A percentile compares a stretch with the other conserved stretches of the same genome.
Conservation (phyloP, 2,329 filamentous ascomycete genomes). For the Canariomyces notabilis region DNA sequence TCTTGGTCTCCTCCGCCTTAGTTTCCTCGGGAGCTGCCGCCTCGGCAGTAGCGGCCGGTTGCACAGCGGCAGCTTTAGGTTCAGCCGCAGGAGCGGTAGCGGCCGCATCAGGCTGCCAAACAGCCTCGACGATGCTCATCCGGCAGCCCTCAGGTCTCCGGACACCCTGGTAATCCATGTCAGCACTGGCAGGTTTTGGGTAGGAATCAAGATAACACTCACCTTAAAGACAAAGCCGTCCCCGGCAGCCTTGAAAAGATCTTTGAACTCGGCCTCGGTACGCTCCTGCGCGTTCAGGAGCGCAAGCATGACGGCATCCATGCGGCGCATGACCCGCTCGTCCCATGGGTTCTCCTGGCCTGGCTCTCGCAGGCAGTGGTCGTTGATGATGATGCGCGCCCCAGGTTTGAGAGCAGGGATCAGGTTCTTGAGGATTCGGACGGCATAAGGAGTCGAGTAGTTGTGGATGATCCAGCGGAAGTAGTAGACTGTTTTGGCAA, state of each 20-base stretch:
- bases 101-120: constrained; percentile 27
- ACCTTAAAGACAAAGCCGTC: constrained; percentile 35
- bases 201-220: neutral
- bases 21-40: neutral
- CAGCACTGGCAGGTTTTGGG: neutral
- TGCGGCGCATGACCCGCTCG: constrained; percentile 35
- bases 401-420: constrained; percentile 52
- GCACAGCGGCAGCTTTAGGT: neutral
- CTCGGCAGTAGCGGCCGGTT: neutral
- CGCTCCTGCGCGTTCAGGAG: constrained; percentile 42
- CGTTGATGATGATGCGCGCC: constrained; percentile 41
- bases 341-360: constrained; percentile 32
- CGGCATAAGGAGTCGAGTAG: constrained; percentile 50
- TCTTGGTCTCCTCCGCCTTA: constrained; percentile 29
- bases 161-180: constrained; percentile 22
- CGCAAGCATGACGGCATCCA: constrained; percentile 42
- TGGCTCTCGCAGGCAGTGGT: constrained; percentile 35
- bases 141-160: constrained; percentile 27
- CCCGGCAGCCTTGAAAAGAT: constrained; percentile 37
- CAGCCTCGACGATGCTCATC: constrained; percentile 35
- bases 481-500: constrained; percentile 42
- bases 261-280: constrained; percentile 38
- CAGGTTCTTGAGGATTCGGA: constrained; percentile 45
- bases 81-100: neutral
- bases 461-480: constrained; percentile 59